Evolutionary conservation across 345 rosid species (phyloP), one percentile per base, ranked within the genome.

Genomic region (Balakata baccata): DNA sequence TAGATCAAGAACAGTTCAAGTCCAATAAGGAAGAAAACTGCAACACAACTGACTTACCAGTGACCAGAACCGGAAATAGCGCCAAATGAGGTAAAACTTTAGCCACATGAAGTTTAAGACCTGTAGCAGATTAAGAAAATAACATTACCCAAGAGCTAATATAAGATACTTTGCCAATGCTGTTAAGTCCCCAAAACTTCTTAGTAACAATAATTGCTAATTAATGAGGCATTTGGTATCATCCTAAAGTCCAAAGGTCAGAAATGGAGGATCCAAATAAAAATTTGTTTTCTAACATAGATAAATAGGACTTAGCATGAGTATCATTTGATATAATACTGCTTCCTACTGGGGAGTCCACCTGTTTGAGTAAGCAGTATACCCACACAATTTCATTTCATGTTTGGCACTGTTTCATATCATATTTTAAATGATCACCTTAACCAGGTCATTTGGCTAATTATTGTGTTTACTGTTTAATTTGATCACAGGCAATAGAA

Each of bases 71-170:
- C 98, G 90, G 78, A 94, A 94, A 86, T 85, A 92, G 82, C 98
- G 96, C 98, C 98, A 94, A 70, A 94, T 88, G 73, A 94, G 90
- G 75, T 82, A 85, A 81, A 94, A 94, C 78, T 94, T 92, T 22
- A 94, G 86, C 98, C 98, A 94, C 98, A 92, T 94, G 81, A 94
- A 94, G 84, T 90, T 94, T 70, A 94, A 79, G 60, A 94, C 98
- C 98, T 94, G 87, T 57, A 72, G 78, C 84, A 83, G 52, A 49
- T 81, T 38, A 34, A 37, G 17, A 14, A 72, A 53, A 57, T 23
- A 54, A 39, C 38, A 53, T 46, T 11, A 72, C 41, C 3, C 4
- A 47, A 66, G 69, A 61, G 9, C 45, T 37, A 59, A 59, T 51
- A 52, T 54, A 20, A 54, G 18, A 18, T 18, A 54, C 18, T 14